Percentiles rank a stretch among this genome's conserved stretches.
Evolutionary conservation across 2,329 filamentous ascomycete genomes (phyloP).

Genomic region (Colletotrichum higginsianum): DNA sequence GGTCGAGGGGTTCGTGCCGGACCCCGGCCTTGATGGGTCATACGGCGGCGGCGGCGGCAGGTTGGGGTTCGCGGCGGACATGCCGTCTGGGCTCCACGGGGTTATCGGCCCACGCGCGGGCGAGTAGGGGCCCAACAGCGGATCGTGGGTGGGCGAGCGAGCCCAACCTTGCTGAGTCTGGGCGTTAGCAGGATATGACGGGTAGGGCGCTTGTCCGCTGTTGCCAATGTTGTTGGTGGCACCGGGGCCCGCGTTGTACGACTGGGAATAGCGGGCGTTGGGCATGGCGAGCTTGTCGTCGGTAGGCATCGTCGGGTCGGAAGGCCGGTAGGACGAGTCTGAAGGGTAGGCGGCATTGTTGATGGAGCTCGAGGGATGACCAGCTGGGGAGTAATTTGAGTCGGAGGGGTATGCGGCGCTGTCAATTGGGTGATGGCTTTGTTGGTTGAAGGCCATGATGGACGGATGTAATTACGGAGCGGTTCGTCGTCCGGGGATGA

Average conservation of each 20-base stretch:
- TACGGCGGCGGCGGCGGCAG: conserved; percentile 43
- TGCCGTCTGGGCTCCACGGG: conserved; percentile 42
- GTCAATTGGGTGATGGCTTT: conserved; percentile 33
- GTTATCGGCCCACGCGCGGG: conserved; percentile 19
- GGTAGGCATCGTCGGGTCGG: conserved; percentile 18
- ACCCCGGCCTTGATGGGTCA: conserved; percentile 25
- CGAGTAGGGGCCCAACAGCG: conserved; percentile 13
- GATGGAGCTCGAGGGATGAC: conserved; percentile 35
- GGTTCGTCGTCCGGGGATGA: not conserved
- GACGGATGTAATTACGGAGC: not conserved
- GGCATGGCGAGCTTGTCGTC: conserved; percentile 41
- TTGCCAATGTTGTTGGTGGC: not conserved
- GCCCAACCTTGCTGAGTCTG: conserved; percentile 14
- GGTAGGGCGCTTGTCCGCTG: conserved; percentile 10
- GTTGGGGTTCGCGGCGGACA: conserved; percentile 41
- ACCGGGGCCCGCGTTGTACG: conserved; percentile 17
- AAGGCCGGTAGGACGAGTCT: conserved; percentile 39
- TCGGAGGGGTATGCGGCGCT: conserved; percentile 31
- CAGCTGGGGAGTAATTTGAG: conserved; percentile 26
- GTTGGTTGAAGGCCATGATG: conserved; percentile 32
- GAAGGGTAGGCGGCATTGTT: conserved; percentile 40
- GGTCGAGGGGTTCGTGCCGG: conserved; percentile 21
- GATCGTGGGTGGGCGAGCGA: conserved; percentile 24
- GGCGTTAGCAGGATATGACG: conserved; percentile 21
- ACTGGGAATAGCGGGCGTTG: conserved; percentile 38